These are phyloP conservation scores for Sugiyamaella boreocaroliniensis DNA, from an alignment of 805 yeast genomes.

Conservation along the genomic window DNA sequence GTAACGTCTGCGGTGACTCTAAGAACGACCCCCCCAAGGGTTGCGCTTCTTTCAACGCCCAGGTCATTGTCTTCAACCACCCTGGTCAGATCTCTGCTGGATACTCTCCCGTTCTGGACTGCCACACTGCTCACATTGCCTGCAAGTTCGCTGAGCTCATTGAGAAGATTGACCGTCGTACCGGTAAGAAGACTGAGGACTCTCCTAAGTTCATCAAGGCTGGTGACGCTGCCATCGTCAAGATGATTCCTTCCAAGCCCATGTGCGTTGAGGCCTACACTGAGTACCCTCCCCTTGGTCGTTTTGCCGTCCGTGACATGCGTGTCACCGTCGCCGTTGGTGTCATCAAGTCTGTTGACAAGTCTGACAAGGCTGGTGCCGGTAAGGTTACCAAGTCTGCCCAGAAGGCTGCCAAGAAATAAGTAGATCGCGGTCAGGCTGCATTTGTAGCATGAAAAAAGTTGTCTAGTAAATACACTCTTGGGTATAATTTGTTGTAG, in stretches of 20 bases:
- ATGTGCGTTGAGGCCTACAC: conserved; percentile 92
- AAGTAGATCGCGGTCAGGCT: conserved; percentile 27
- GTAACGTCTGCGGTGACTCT: conserved; percentile 89
- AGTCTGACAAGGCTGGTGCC: conserved; percentile 73
- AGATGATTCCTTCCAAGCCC: conserved; percentile 82
- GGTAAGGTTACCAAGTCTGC: conserved; percentile 98
- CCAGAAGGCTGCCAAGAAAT: conserved; percentile 71
- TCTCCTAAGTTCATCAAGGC: conserved; percentile 90
- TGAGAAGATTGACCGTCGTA: conserved; percentile 85
- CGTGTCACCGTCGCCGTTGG: conserved; percentile 99
- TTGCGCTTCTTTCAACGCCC: conserved; percentile 74
- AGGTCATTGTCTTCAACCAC: conserved; percentile 82
- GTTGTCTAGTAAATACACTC: neutral
- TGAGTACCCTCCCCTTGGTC: conserved; percentile 95
- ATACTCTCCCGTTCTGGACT: conserved; percentile 85
- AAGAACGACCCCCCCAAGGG: conserved; percentile 83
- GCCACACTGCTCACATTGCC: conserved; percentile 92
- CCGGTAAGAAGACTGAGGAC: conserved; percentile 87
- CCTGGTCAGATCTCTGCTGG: conserved; percentile 90
- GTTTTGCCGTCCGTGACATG: conserved; percentile 99
- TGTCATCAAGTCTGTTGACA: conserved; percentile 93
- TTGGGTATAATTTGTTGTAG: neutral
- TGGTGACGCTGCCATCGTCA: conserved; percentile 94
- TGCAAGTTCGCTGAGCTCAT: conserved; percentile 75
- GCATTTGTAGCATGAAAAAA: neutral